Conservation (phyloP, 73 alveolate species). For the Blepharisma stoltei region DNA sequence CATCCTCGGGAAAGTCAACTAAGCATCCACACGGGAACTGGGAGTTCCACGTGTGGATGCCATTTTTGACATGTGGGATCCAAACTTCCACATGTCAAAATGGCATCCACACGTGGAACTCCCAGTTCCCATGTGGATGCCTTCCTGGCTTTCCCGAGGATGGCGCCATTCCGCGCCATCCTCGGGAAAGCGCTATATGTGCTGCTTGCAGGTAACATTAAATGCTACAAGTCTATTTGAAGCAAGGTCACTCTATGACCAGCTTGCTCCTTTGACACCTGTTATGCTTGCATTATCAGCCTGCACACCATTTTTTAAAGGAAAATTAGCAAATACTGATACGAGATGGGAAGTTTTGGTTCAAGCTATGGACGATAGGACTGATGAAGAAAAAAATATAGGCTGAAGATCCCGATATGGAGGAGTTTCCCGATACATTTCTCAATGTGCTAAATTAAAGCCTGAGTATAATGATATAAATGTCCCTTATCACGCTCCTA, state of each 20-base stretch:
- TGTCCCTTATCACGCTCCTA: conserved; percentile 70
- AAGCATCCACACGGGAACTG: no score
- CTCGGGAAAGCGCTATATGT: no score
- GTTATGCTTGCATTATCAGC: conserved; percentile 74
- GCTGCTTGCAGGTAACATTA: conserved; percentile 64
- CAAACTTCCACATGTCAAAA: no score
- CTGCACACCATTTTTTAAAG: conserved; percentile 71
- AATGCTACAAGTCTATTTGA: conserved; percentile 55
- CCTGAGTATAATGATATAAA: conserved; percentile 58
- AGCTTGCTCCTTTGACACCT: conserved; percentile 65
- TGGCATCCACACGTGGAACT: no score
- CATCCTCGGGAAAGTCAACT: no score
- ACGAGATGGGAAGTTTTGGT: conserved; percentile 88
- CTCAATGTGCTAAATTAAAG: conserved; percentile 59
- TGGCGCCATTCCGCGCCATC: no score
- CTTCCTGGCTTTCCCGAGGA: no score
- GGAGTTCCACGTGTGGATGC: no score
- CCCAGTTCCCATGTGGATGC: no score
- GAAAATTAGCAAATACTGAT: conserved; percentile 83
- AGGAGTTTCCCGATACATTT: conserved; percentile 74
- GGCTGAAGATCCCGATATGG: conserved; percentile 82
- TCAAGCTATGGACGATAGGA: conserved; percentile 90
- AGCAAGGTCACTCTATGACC: conserved; percentile 69
- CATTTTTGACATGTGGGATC: no score
- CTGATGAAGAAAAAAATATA: conserved; percentile 83